Base-by-base conservation (phyloP, 352 stramenopile species). In the Discostella stelligera region DNA sequence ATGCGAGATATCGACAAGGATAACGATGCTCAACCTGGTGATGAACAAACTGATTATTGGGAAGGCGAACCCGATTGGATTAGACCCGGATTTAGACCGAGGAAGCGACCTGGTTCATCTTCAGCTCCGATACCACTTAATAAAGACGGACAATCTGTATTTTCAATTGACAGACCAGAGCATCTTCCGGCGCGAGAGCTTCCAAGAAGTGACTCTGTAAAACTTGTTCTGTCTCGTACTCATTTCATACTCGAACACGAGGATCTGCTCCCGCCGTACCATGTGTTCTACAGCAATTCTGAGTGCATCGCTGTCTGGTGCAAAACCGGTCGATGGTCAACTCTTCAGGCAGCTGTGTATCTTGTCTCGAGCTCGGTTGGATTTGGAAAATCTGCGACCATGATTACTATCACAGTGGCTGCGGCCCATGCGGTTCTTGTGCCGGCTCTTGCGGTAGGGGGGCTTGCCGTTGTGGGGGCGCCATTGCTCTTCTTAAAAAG, bases 251-350 rank as follows among this genome's bases (percentile, higher is more conserved):
- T 85, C 9, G 79, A 85, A 48, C 68, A 85, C 50, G 79, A 83
- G 44, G 74, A 83, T 18, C 37, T 83, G 10, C 56, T 85, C 16
- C 79, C 79, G 48, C 68, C 79, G 20, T 85, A 85, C 59, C 79
- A 85, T 49, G 79, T 86, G 14, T 82, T 82, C 54, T 78, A 74
- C 62, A 71, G 55, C 59, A 82, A 82, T 46, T 73, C 59, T 44
- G 78, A 86, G 63, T 86, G 78, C 46, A 77, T 89, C 25, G 79
- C 82, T 27, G 82, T 89, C 9, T 85, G 82, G 82, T 81, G 71
- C 39, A 89, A 89, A 60, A 89, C 82, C 11, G 82, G 82, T 32
- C 54, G 78, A 56, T 89, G 79, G 75, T 82, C 66, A 18, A 89
- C 82, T 46, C 61, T 89, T 6, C 82, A 89, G 65, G 75, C 82